Evolutionary conservation across 106 monocot species (phyloP), one percentile per base, ranked within the genome.

Genomic region (Dioscorea dumetorum): DNA sequence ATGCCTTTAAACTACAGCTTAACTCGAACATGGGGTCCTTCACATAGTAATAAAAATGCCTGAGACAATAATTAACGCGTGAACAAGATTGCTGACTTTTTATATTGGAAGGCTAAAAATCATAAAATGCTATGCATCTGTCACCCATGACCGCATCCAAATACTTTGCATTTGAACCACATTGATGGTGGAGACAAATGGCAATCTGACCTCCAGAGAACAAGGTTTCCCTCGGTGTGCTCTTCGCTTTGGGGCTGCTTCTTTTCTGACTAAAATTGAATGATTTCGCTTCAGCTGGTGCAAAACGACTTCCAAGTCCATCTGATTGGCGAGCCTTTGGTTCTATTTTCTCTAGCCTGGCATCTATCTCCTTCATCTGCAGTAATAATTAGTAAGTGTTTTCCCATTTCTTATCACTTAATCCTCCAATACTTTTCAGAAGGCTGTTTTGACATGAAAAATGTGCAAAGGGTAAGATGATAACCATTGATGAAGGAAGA

Each of bases 361-460:
- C 59, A 80, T 83, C 87, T 24, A 99, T 99, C 58, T 99, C 99
- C 76, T 93, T 99, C 75, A 99, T 75, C 99, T 99, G 84, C 74
- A 80, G 48, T 8, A 68, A 48, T 62, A 64, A 63, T 11, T 57
- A 59, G n/a, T 48, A 59, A 59, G 59, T 59, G 21, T 23, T 59
- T 59, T 59, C 59, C 22, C 54, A 15, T 54, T 7, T 22, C n/a
- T 22, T 19, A 2, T 59, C 59, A 59, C 23, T 20, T 22, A 20
- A 15, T 67, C 67, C 63, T 8, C 48, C 63, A 41, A 41, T 16
- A 11, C 12, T 21, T 7, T 20, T 22, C 22, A 59, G 22, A 67
- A 24, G 6, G 23, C 5, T 24, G 51, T 22, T 50, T 51, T 52
- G 28, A 67, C 12, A 49, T 22, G 50, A 67, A 67, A 41, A 66